Conservation (phyloP, 352 stramenopile genomes). For the Globisporangium lucens region DNA sequence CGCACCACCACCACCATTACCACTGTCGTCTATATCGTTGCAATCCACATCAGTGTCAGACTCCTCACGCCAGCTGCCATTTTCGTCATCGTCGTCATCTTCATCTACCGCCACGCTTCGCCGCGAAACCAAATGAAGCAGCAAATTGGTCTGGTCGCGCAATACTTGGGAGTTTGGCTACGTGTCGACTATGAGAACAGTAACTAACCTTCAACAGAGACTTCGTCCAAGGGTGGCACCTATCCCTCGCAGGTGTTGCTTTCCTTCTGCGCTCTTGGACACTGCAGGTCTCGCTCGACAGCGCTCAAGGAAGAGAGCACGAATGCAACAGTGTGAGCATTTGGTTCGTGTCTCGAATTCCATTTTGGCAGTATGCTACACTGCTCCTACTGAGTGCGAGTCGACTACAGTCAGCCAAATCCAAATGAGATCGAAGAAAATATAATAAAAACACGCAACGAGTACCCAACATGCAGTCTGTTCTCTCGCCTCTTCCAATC, state of each 20-base stretch:
- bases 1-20: neutral
- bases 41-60: neutral
- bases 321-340: no score
- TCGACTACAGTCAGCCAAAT: neutral
- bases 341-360: neutral
- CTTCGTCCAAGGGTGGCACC: neutral
- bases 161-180: neutral
- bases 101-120: neutral
- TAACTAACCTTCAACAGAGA: neutral
- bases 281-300: no score
- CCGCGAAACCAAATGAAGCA: conserved; percentile 4
- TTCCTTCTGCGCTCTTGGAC: neutral
- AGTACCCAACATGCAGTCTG: neutral
- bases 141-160: neutral
- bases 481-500: neutral
- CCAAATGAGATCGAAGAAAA: neutral
- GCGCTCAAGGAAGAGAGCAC: no score
- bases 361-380: neutral
- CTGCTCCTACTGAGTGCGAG: neutral
- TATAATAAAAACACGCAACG: conserved; percentile 10
- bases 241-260: neutral
- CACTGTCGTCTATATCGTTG: neutral
- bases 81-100: neutral
- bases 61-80: neutral
- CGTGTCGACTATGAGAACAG: neutral